A percentile compares a stretch with the other conserved stretches of the same genome.
phyloP scores from a whole-genome alignment of 108 stramenopile species.

The Epipyxis sp. region DNA sequence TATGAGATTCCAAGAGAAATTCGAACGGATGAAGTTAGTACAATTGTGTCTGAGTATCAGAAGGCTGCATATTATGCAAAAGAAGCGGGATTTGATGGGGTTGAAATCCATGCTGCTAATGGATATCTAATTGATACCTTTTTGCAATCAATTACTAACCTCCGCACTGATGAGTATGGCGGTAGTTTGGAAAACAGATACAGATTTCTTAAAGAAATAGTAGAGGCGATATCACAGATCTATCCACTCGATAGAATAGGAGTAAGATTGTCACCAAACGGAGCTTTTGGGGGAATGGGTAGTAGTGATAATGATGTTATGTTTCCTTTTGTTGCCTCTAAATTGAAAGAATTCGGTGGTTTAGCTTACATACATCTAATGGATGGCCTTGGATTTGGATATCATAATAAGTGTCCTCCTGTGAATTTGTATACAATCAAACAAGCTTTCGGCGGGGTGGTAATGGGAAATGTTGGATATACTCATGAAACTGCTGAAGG shows the following conservation, averaged over 20 bases:
- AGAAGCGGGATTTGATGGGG: constrained; percentile 53
- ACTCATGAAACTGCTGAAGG: constrained; percentile 64
- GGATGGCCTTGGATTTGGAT: constrained; percentile 70
- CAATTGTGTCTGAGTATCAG: constrained; percentile 32
- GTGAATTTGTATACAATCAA: constrained; percentile 39
- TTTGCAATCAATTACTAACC: constrained; percentile 45
- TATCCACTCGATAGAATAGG: constrained; percentile 61
- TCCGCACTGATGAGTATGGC: constrained; percentile 51
- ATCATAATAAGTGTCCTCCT: constrained; percentile 49
- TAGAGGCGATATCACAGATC: constrained; percentile 18
- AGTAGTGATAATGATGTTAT: constrained; percentile 57
- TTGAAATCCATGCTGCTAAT: constrained; percentile 46
- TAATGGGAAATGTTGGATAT: constrained; percentile 66
- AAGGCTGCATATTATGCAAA: constrained; percentile 33
- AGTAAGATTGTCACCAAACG: constrained; percentile 69
- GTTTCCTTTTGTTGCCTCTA: constrained; percentile 54
- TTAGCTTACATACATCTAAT: constrained; percentile 67
- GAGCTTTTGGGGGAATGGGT: constrained; percentile 64
- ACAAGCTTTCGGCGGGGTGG: constrained; percentile 52
- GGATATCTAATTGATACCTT: constrained; percentile 55
- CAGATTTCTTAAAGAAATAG: constrained; percentile 60
- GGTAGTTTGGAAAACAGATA: constrained; percentile 64
- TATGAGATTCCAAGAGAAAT: constrained; percentile 38
- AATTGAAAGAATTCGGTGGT: constrained; percentile 52
- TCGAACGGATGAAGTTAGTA: constrained; percentile 35